phyloP scores from a whole-genome alignment of 371 early-diverging fungal genomes.

The Mortierella sp. region DNA sequence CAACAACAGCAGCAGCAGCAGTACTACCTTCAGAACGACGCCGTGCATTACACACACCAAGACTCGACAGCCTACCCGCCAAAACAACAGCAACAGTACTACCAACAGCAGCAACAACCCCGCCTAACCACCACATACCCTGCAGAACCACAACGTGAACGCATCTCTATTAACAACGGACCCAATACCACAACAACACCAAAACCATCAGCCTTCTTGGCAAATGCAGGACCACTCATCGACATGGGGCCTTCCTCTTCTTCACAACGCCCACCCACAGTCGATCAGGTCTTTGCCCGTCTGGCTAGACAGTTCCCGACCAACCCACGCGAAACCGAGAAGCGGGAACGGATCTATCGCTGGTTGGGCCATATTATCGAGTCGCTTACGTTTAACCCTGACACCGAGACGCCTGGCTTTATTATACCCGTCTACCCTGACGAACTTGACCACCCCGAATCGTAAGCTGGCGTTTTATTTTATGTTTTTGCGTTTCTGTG shows the following conservation, averaged over 20 bases:
- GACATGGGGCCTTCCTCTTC: constrained; percentile 17
- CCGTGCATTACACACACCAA: not conserved
- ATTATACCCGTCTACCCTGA: constrained; percentile 47
- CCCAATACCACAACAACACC: not conserved
- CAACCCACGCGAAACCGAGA: constrained; percentile 45
- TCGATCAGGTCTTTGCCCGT: constrained; percentile 43
- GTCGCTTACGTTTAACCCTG: constrained; percentile 34
- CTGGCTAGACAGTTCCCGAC: constrained; percentile 32
- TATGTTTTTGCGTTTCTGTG: not conserved
- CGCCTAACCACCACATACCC: constrained; percentile 37
- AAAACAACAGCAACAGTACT: constrained; percentile 14
- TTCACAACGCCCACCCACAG: constrained; percentile 13
- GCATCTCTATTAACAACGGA: constrained; percentile 3
- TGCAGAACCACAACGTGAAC: constrained; percentile 12
- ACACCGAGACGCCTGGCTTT: constrained; percentile 30
- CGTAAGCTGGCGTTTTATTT: constrained; percentile 19
- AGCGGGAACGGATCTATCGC: constrained; percentile 32
- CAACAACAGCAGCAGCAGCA: not conserved
- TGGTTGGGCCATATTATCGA: constrained; percentile 32
- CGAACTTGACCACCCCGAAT: constrained; percentile 31
- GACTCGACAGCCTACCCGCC: constrained; percentile 12
- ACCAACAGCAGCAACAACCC: constrained; percentile 20
- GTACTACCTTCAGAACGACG: not conserved
- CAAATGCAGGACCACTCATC: constrained; percentile 40
- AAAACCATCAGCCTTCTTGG: constrained; percentile 25